Percentiles rank a stretch among this genome's conserved stretches.
Evolutionary conservation across 2,329 filamentous ascomycete species (phyloP).

Genomic region (Colletotrichum coccodes): DNA sequence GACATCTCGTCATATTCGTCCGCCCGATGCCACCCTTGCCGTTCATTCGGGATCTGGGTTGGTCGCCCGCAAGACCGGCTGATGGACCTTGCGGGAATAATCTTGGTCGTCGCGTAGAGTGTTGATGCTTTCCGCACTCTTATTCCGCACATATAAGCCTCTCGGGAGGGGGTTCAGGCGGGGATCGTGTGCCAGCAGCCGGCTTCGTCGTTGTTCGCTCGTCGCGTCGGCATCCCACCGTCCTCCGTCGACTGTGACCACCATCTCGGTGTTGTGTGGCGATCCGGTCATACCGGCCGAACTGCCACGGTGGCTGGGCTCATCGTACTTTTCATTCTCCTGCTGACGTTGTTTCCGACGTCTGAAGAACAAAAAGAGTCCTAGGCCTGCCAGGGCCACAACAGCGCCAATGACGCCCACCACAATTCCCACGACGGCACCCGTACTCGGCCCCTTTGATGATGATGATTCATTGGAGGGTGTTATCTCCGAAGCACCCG

Average conservation of each 20-base stretch:
- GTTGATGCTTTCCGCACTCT: slow-evolving; percentile 71
- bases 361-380: slow-evolving; percentile 55
- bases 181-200: slow-evolving; percentile 69
- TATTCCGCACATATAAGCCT: slow-evolving; percentile 66
- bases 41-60: slow-evolving; percentile 65
- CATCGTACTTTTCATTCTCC: slow-evolving; percentile 53
- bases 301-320: slow-evolving; percentile 60
- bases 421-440: slow-evolving; percentile 59
- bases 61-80: slow-evolving; percentile 68
- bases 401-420: slow-evolving; percentile 49
- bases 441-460: slow-evolving; percentile 50
- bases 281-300: slow-evolving; percentile 60
- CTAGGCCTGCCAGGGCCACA: slow-evolving; percentile 47
- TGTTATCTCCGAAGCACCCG: slow-evolving; percentile 17
- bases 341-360: slow-evolving; percentile 55
- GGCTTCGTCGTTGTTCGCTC: slow-evolving; percentile 50
- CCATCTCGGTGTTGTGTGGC: slow-evolving; percentile 56
- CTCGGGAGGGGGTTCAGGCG: slow-evolving; percentile 70
- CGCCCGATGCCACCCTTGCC: neutral
- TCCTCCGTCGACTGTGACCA: slow-evolving; percentile 40
- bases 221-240: slow-evolving; percentile 26
- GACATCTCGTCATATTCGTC: slow-evolving; percentile 8
- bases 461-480: slow-evolving; percentile 16
- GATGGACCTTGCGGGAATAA: slow-evolving; percentile 69
- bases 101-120: slow-evolving; percentile 73